Base-by-base conservation (phyloP, 495 filamentous ascomycete genomes). In the Xylaria cubensis region DNA sequence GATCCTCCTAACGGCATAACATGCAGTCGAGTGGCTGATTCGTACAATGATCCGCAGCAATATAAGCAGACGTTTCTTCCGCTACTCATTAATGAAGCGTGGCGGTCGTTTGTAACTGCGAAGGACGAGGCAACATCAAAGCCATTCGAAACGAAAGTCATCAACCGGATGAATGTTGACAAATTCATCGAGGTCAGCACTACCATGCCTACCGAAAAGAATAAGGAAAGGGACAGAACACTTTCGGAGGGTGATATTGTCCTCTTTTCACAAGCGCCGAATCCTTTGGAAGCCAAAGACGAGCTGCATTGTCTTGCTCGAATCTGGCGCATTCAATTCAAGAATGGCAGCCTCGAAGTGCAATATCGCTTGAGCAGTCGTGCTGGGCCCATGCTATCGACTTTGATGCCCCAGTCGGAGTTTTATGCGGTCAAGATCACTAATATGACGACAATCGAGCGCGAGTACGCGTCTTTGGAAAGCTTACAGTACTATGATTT, bases 401-500 rank as follows among this genome's bases (percentile, higher is more conserved):
- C 77, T 61, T 90, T 89, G 72, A 87, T 84, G 72, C 83, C 83
- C 66, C 77, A 79, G 75, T 81, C 86, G 15, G 89, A 89, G n/a
- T 85, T 96, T 0, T 88, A 86, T 75, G 92, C 87, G n/a, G 86
- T 91, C 59, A 96, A 94, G 74, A 88, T 97, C 74, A 92, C 90
- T 70, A 97, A 93, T 53, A 90, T 98, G 83, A 95, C 90, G 13
- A 94, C 96, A 0, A 89, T 98, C 50, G 97, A 99, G 82, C 91
- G 96, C 75, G 96, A 99, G 81, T 99, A 94, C 81, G 95, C 93
- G 62, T 93, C 97, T 8, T 80, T 99, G 41, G 90, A 93, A 82
- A 94, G 92, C 75, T 81, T 99, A 67, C 90, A 97, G 77, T 98
- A 96, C 79, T 98, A 97, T 72, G 96, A 99, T 81, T 86, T 99